These are phyloP conservation scores for Stereum hirsutum DNA, from an alignment of 1,284 basidiomycete species.

Conservation along the genomic window DNA sequence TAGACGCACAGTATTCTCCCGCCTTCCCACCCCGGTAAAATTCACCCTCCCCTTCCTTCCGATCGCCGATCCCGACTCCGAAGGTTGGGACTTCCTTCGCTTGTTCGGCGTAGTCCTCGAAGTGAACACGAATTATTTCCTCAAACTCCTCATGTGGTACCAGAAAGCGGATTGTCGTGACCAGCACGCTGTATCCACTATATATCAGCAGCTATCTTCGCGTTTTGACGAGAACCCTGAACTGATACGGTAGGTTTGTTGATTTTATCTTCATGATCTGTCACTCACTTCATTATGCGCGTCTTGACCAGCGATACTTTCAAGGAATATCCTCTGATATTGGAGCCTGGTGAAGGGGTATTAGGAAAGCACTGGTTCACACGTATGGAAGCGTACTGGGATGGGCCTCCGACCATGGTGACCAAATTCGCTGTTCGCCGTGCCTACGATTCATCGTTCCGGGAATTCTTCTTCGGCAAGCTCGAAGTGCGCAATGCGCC, in stretches of 20 bases:
- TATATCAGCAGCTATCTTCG: constrained; percentile 5
- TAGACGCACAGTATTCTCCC: too few species aligned
- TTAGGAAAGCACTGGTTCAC: constrained; percentile 5
- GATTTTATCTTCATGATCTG: not conserved
- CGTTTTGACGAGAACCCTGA: not conserved
- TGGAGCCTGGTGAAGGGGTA: constrained; percentile 1
- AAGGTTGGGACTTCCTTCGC: not conserved
- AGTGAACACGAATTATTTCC: constrained; percentile 8
- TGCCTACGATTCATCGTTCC: constrained; percentile 7
- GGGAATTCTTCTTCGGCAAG: constrained; percentile 11
- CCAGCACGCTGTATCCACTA: constrained; percentile 1
- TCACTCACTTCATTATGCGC: too few species aligned
- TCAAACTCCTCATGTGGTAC: constrained; percentile 10
- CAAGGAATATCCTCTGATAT: constrained; percentile 7
- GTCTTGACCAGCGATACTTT: constrained; percentile 6
- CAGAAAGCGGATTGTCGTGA: constrained; percentile 5
- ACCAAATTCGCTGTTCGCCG: constrained; percentile 6
- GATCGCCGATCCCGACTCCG: not conserved
- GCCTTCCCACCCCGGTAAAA: too few species aligned
- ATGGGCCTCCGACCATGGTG: constrained; percentile 9
- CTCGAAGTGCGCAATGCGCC: constrained; percentile 9
- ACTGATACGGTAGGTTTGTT: not conserved
- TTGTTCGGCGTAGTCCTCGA: not conserved
- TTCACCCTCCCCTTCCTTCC: not conserved
- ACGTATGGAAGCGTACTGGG: constrained; percentile 8